These are phyloP conservation scores for Omphalea diandra DNA, from an alignment of 441 rosid genomes.

Conservation along the genomic window DNA sequence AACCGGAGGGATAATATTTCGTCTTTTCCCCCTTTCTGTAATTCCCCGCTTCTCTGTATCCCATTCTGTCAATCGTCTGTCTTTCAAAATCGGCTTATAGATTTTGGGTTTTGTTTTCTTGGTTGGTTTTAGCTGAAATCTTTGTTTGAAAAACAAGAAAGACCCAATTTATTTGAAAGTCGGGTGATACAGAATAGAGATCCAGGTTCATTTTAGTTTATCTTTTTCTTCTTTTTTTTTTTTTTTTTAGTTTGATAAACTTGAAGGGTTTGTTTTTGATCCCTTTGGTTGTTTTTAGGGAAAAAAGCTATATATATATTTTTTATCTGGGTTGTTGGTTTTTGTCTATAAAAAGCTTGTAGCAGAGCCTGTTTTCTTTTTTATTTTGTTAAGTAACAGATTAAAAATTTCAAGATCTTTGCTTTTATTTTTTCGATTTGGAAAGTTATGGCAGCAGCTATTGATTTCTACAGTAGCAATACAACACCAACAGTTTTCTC, in stretches of 20 bases:
- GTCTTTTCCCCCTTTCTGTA: not conserved
- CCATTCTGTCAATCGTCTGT: conserved; percentile 68
- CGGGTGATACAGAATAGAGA: conserved; percentile 73
- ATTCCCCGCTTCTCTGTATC: conserved; percentile 52
- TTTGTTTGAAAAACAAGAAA: conserved; percentile 23
- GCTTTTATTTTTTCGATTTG: no score
- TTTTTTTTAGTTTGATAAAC: conserved; percentile 28
- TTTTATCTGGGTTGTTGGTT: no score
- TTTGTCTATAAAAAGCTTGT: no score
- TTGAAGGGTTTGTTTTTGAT: conserved; percentile 56
- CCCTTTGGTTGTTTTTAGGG: conserved; percentile 35
- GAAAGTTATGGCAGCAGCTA: no score
- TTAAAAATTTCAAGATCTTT: no score
- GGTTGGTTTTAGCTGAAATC: conserved; percentile 25
- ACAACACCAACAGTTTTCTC: no score
- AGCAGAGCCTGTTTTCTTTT: no score
- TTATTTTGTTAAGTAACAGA: not conserved
- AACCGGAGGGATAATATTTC: no score
- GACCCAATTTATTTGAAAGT: conserved; percentile 36
- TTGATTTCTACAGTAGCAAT: no score
- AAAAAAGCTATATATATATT: conserved; percentile 37
- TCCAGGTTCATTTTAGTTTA: conserved; percentile 30
- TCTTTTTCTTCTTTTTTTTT: not conserved
- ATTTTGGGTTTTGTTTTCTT: conserved; percentile 46
- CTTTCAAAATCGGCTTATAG: no score